A percentile compares a stretch with the other conserved stretches of the same genome.
These are phyloP conservation scores for Fraxinus americana DNA, from an alignment of 257 asterid genomes.

Conservation along the genomic window DNA sequence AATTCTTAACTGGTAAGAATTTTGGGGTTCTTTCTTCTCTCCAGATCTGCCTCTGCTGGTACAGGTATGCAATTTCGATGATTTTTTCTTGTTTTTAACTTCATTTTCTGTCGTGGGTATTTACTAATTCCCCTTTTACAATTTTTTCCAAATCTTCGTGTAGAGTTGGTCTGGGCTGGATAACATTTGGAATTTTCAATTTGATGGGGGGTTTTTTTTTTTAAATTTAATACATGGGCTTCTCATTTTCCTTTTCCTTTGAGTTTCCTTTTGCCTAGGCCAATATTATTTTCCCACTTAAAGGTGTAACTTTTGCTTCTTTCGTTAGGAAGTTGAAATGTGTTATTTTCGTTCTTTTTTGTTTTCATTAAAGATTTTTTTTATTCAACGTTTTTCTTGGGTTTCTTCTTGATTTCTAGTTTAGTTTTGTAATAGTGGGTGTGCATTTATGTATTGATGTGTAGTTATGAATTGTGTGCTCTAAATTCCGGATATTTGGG, in stretches of 20 bases:
- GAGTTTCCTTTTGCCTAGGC: not conserved
- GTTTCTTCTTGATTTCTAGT: conserved; percentile 11
- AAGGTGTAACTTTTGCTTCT: not conserved
- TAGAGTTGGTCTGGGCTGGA: not conserved
- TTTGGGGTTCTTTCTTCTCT: conserved; percentile 29
- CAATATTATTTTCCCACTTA: conserved; percentile 3
- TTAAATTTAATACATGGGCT: not conserved
- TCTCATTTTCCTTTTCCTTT: not conserved
- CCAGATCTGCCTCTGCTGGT: conserved; percentile 33
- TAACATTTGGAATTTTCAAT: not conserved
- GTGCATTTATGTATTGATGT: conserved; percentile 9
- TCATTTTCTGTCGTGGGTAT: conserved; percentile 2
- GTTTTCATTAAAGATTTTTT: not conserved
- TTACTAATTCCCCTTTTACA: not conserved
- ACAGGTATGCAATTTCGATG: conserved; percentile 23
- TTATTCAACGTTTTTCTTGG: not conserved
- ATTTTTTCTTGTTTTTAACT: conserved; percentile 6
- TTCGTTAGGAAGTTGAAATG: not conserved
- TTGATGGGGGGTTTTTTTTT: not conserved
- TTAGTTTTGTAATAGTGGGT: not conserved
- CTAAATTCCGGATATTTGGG: conserved; percentile 1
- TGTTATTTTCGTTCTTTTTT: conserved; percentile 5
- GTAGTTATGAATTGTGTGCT: not conserved
- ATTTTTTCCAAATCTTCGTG: not conserved
- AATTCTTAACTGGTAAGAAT: not conserved